Evolutionary conservation across 768 basidiomycete genomes (phyloP), one percentile per base, ranked within the genome.

Genomic region (Auricularia sp.): DNA sequence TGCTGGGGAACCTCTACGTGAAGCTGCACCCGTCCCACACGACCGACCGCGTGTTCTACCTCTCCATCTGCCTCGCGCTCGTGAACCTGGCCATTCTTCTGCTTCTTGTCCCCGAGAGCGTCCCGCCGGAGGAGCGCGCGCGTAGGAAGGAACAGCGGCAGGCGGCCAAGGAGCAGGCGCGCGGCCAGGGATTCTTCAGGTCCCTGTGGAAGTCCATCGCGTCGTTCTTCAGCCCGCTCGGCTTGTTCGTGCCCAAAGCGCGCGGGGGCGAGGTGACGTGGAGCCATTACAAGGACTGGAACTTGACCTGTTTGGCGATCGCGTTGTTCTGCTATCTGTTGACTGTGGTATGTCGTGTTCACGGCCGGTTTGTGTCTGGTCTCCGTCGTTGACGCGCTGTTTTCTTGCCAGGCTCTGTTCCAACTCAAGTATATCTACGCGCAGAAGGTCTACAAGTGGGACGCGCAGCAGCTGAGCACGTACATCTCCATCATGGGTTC

Each of bases 401-500:
- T 29, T 29, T 29, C 29, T 29, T 29, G 29, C 33, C 65, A 87
- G 82, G 90, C 88, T 18, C 73, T 91, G 1, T 87, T 85, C 72
- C 85, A 84, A 62, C 77, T 87, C 65, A 92, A 91, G 73, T 91
- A 90, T 68, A 75, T 91, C 42, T 93, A 91, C 66, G 89, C 87
- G 0, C 83, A 84, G 68, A 87, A 90, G 70, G 76, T 86, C 10
- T 91, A 87, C 69, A 72, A 76, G 11, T 91, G 90, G 90, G 80
- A 78, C 14, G 80, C 87, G 11, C 82, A 82, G 43, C 77, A 85
- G 77, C 70, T 91, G 66, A 87, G 88, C 58, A 86, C 87, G 70
- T 91, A 90, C 68, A 87, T 91, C 75, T 87, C 88, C 0, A 80
- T 83, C 23, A 76, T 87, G 64, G 89, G 88, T 73, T 80, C 80